These are phyloP conservation scores for Tylopilus microsporus DNA, from an alignment of 1,284 basidiomycete genomes.

Conservation along the genomic window DNA sequence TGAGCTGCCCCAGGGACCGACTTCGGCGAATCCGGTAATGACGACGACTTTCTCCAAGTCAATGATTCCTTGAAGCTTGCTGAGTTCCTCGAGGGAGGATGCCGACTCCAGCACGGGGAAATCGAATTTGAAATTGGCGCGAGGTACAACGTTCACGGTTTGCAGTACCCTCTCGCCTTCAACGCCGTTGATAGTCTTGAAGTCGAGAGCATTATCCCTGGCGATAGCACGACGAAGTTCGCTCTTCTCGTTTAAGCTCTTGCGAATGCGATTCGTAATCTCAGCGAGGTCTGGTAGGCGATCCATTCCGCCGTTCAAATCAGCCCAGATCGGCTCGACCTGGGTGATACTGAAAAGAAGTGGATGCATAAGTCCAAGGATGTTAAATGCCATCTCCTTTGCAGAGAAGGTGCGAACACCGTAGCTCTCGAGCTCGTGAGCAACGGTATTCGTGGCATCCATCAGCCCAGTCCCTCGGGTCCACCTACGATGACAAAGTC, in stretches of 20 bases:
- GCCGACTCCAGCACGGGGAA: constrained; percentile 79
- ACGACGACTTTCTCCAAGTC: constrained; percentile 96
- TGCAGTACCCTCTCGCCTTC: constrained; percentile 93
- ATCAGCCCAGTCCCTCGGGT: constrained; percentile 98
- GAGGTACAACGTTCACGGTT: constrained; percentile 88
- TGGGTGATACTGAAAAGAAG: constrained; percentile 99
- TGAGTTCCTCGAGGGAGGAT: constrained; percentile 66
- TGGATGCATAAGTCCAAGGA: constrained; percentile 97
- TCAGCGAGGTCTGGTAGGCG: constrained; percentile 92
- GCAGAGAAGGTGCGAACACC: constrained; percentile 98
- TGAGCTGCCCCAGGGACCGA: constrained; percentile 98
- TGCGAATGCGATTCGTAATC: constrained; percentile 83
- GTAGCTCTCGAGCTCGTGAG: constrained; percentile 89
- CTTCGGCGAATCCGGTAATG: constrained; percentile 94
- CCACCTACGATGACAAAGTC: constrained; percentile 54
- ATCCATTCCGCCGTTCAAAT: constrained; percentile 97
- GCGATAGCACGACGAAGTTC: constrained; percentile 90
- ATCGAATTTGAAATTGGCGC: constrained; percentile 94
- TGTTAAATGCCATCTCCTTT: constrained; percentile 99
- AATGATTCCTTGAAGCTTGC: constrained; percentile 77
- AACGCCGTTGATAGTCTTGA: constrained; percentile 85
- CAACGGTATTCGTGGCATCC: constrained; percentile 92
- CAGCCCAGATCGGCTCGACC: constrained; percentile 98
- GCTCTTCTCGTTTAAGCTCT: constrained; percentile 72
- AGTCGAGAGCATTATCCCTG: constrained; percentile 92